Conservation (phyloP, 2,329 filamentous ascomycete species). For the Achaetomium macrosporum region DNA sequence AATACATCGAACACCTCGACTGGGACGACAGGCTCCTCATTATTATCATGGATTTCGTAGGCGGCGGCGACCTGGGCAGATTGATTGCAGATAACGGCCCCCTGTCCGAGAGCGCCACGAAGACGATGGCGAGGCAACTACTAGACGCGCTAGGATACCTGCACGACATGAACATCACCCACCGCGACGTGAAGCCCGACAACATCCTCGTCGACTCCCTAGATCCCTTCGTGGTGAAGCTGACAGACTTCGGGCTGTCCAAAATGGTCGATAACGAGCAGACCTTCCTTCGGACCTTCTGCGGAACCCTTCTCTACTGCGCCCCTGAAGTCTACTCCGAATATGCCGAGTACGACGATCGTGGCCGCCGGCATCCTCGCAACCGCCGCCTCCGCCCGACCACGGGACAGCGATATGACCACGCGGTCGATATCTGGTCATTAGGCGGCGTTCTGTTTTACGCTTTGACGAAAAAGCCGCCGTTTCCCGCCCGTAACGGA, state of each 20-base stretch:
- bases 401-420: constrained; percentile 67
- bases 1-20: constrained; percentile 84
- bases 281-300: constrained; percentile 93
- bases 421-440: constrained; percentile 95
- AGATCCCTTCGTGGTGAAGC: constrained; percentile 73
- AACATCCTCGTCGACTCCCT: constrained; percentile 80
- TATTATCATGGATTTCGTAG: constrained; percentile 93
- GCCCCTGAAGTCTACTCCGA: constrained; percentile 92
- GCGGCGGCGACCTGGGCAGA: constrained; percentile 74
- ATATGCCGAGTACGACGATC: constrained; percentile 61
- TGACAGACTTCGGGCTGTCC: constrained; percentile 94
- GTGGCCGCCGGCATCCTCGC: constrained; percentile 57
- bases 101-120: constrained; percentile 63
- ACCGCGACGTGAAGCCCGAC: constrained; percentile 98
- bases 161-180: constrained; percentile 82
- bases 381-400: constrained; percentile 53
- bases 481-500: constrained; percentile 73
- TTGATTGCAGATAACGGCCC: constrained; percentile 57
- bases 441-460: constrained; percentile 89
- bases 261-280: constrained; percentile 88
- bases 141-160: constrained; percentile 80
- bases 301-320: constrained; percentile 91
- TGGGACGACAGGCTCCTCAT: constrained; percentile 79
- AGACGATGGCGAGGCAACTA: constrained; percentile 68
- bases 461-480: constrained; percentile 70